Percentiles rank a stretch among this genome's conserved stretches.
phyloP scores from a whole-genome alignment of 352 stramenopile genomes.

The Phytopythium helicoides region DNA sequence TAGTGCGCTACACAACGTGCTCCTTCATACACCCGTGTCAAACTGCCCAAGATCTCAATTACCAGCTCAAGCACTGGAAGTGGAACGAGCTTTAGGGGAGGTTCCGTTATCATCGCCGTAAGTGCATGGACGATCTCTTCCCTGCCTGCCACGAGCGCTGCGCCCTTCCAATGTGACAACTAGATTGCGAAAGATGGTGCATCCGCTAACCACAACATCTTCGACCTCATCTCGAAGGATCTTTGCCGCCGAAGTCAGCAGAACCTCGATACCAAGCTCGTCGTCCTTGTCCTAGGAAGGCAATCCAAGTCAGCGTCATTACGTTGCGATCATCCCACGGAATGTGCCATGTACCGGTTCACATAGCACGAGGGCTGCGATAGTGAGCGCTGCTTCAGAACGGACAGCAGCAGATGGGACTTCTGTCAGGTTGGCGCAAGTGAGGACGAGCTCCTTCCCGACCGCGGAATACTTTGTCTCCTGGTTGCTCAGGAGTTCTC shows the following conservation, averaged over 20 bases:
- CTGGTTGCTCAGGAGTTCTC: conserved; percentile 55
- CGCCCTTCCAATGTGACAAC: conserved; percentile 58
- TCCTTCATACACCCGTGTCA: conserved; percentile 61
- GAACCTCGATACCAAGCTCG: conserved; percentile 47
- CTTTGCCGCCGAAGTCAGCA: conserved; percentile 39
- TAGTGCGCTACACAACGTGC: conserved; percentile 37
- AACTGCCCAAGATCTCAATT: conserved; percentile 43
- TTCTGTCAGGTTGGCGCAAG: conserved; percentile 47
- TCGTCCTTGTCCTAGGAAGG: conserved; percentile 24
- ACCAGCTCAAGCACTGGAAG: conserved; percentile 29
- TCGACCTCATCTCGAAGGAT: conserved; percentile 47
- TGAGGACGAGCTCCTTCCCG: conserved; percentile 47
- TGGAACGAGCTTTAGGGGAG: conserved; percentile 41
- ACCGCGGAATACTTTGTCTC: conserved; percentile 55
- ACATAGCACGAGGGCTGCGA: conserved; percentile 55
- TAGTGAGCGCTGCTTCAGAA: conserved; percentile 34
- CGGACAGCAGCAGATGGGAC: conserved; percentile 39
- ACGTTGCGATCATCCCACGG: too few species aligned
- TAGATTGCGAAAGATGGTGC: conserved; percentile 55
- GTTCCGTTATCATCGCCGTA: conserved; percentile 39
- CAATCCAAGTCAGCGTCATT: neutral
- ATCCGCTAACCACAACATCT: conserved; percentile 38
- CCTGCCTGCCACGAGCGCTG: conserved; percentile 35
- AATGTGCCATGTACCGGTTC: conserved; percentile 33
- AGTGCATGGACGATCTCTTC: conserved; percentile 37